Conservation (phyloP, 2,329 filamentous ascomycete genomes). For the Cephalotrichum gorgonifer region DNA sequence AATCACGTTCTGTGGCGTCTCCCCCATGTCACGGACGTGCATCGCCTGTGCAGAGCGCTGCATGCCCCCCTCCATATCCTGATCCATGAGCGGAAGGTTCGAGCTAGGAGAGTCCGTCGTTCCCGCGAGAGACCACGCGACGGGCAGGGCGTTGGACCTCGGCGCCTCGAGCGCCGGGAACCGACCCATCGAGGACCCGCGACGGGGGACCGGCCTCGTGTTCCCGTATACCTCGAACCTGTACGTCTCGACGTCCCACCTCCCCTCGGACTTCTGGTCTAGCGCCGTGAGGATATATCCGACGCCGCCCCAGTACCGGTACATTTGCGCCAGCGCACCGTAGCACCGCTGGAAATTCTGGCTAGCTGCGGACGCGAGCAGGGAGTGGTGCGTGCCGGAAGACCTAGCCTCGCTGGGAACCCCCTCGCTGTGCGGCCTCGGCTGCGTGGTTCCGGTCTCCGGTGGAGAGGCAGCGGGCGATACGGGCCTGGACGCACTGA, state of each 20-base stretch:
- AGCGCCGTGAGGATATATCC: constrained; percentile 80
- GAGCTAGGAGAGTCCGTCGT: constrained; percentile 79
- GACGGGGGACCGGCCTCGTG: constrained; percentile 43
- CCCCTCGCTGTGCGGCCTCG: constrained; percentile 4
- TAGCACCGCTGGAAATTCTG: constrained; percentile 85
- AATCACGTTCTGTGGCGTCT: background rate
- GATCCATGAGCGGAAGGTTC: constrained; percentile 72
- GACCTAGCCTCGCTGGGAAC: constrained; percentile 21
- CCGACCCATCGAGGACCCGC: constrained; percentile 24
- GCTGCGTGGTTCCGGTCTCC: constrained; percentile 20
- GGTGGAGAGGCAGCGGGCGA: constrained; percentile 41
- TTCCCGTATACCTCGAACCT: constrained; percentile 69
- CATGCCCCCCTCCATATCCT: constrained; percentile 31
- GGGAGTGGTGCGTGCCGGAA: constrained; percentile 60
- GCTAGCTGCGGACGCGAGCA: constrained; percentile 71
- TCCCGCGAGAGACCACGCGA: constrained; percentile 81
- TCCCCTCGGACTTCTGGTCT: constrained; percentile 79
- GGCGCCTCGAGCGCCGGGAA: constrained; percentile 34
- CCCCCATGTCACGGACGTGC: background rate
- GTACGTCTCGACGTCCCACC: constrained; percentile 64
- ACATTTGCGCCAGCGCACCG: constrained; percentile 69
- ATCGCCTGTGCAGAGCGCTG: constrained; percentile 17
- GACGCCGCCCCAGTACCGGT: constrained; percentile 77
- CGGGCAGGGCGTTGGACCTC: constrained; percentile 39
- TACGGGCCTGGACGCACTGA: constrained; percentile 56